These are phyloP conservation scores for Corchorus capsularis DNA, from an alignment of 345 rosid species.

Conservation along the genomic window DNA sequence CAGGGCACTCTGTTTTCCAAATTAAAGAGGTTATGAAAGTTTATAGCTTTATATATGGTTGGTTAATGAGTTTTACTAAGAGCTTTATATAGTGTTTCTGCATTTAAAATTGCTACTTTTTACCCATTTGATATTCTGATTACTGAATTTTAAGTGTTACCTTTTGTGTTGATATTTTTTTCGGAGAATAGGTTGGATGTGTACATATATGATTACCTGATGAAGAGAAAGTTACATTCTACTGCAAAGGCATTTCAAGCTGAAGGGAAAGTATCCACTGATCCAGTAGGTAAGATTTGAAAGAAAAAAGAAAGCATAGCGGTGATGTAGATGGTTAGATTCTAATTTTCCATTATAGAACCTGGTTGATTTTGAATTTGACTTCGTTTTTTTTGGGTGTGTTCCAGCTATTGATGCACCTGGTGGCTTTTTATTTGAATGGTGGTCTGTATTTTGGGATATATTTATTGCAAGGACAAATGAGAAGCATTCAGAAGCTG, in stretches of 20 bases:
- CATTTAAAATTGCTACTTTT: not conserved
- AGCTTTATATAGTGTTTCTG: not conserved
- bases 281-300: conserved; percentile 57
- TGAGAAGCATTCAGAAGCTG: conserved; percentile 59
- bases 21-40: not conserved
- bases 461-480: conserved; percentile 57
- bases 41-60: not conserved
- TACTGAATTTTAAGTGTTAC: not conserved
- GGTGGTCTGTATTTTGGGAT: conserved; percentile 93
- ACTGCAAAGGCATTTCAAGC: conserved; percentile 66
- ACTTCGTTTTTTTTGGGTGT: conserved; percentile 6
- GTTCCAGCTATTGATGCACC: conserved; percentile 66
- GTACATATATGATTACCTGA: conserved; percentile 62
- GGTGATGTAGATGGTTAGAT: not conserved
- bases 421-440: conserved; percentile 68
- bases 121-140: not conserved
- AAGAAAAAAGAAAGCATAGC: not conserved
- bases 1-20: not conserved
- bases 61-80: conserved; percentile 1
- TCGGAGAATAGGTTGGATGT: conserved; percentile 59
- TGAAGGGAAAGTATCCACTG: conserved; percentile 59
- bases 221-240: conserved; percentile 61
- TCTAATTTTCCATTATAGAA: not conserved
- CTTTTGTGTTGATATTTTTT: not conserved
- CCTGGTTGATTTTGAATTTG: conserved; percentile 15